Evolutionary conservation across 805 yeast species (phyloP).

Genomic region (Scheffersomyces ergatensis): DNA sequence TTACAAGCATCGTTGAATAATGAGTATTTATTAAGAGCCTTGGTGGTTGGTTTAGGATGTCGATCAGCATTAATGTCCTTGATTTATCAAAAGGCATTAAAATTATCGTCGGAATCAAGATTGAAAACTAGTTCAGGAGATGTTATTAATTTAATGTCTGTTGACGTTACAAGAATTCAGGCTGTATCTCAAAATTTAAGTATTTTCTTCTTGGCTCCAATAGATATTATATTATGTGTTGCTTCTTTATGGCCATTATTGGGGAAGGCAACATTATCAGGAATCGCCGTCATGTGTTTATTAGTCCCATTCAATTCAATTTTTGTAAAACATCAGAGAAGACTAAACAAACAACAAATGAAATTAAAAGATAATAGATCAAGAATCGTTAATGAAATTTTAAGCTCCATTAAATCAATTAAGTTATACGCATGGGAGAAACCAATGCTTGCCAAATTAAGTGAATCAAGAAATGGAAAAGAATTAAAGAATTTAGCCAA

Average conservation of each 20-base stretch:
- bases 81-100: slow-evolving; percentile 68
- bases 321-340: slow-evolving; percentile 44
- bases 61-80: slow-evolving; percentile 66
- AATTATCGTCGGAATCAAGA: slow-evolving; percentile 64
- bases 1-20: slow-evolving; percentile 62
- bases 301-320: slow-evolving; percentile 58
- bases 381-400: slow-evolving; percentile 55
- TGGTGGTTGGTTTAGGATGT: slow-evolving; percentile 61
- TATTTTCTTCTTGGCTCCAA: slow-evolving; percentile 57
- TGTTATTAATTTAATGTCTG: slow-evolving; percentile 73
- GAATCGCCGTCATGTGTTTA: slow-evolving; percentile 48
- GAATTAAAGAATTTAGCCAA: slow-evolving; percentile 52
- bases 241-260: slow-evolving; percentile 52
- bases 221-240: slow-evolving; percentile 52
- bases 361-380: slow-evolving; percentile 59
- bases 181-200: slow-evolving; percentile 55
- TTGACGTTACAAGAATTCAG: slow-evolving; percentile 68
- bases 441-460: slow-evolving; percentile 54
- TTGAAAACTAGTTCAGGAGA: slow-evolving; percentile 68
- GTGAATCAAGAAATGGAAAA: slow-evolving; percentile 53
- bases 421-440: slow-evolving; percentile 71
- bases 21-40: slow-evolving; percentile 60
- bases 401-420: slow-evolving; percentile 59
- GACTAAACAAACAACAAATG: slow-evolving; percentile 55
- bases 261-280: slow-evolving; percentile 60